Evolutionary conservation across 208 protist genomes (phyloP), one percentile per base, ranked within the genome.

Genomic region (Trypanosoma lewisi): DNA sequence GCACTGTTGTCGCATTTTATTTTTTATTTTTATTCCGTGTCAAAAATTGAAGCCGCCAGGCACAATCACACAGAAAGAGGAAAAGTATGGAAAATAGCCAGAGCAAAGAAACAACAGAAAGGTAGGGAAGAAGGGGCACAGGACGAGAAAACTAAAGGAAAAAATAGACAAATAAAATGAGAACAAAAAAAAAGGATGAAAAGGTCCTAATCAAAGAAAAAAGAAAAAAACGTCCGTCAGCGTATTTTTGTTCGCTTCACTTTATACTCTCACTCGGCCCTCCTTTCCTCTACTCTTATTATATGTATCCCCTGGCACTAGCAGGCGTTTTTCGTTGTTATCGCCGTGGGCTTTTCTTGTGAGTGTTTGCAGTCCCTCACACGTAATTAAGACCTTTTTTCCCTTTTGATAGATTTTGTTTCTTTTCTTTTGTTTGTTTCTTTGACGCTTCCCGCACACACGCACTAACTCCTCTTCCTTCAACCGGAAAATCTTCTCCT

Each of bases 41-140:
- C 19, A 4, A 64, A 64, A n/a, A 37, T 14, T 16, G 17, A 42
- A 7, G 25, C 4, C 3, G 39, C 5, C 7, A 25, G 53, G 28
- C 2, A 19, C 37, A 51, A 39, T 37, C 19, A 51, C 0, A 58
- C 1, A 53, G 58, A 50, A 61, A 58, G 23, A 63, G 55, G 12
- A 51, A 44, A 63, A 49, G 41, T 0, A 48, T 17, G 2, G 7
- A 21, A 8, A 39, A 39, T 6, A 39, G 12, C 36, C 11, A 17
- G 14, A 49, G 67, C 53, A 41, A 37, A 51, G 27, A 34, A 25
- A 51, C 53, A 54, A 53, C 28, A 60, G 33, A 63, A 44, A 61
- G 2, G 27, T 39, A 67, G 21, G 33, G 8, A 47, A 54, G n/a
- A n/a, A n/a, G n/a, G n/a, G n/a, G n/a, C n/a, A n/a, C n/a, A n/a